Base-by-base conservation (phyloP, 1,284 basidiomycete genomes). In the Coriolopsis trogii region DNA sequence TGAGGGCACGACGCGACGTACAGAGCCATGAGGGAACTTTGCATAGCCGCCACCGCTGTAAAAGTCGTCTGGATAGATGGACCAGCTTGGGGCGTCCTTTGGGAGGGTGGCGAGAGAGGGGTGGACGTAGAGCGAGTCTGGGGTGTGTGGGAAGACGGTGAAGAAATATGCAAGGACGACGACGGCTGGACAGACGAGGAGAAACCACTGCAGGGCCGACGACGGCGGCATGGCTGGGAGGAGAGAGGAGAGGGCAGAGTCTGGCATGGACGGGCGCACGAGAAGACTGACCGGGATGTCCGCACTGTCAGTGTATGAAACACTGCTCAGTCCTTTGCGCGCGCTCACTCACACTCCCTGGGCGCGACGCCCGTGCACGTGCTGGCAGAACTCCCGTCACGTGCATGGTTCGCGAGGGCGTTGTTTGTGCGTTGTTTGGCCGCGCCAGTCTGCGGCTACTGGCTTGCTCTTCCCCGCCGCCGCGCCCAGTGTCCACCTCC, bases 51-150 rank as follows among this genome's bases (percentile, higher is more conserved):
- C 89, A 3, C 81, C 84, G 7, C 75, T 68, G 63, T 80, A 87
- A 61, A 79, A 83, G 55, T 86, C 75, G 46, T 87, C 84, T 1
- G 85, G 82, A 63, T 91, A 91, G 46, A 91, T 78, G 12, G 75
- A 67, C 79, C 85, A 82, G n/a, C 82, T 80, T 15, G 76, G 74
- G 15, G 74, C 75, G 26, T 76, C 67, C 20, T 64, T 62, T 5
- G 85, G 80, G 9, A 89, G 73, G 28, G 76, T 77, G 4, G 82
- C 78, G 15, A 90, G 74, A 3, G 84, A 87, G 3, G 79, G 69
- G 49, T 86, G 73, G 6, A 85, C 67, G 42, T 67, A 60, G 6
- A 81, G 68, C 0, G 76, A 68, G 23, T 69, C 68, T 2, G 84
- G 84, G 0, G 81, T 75, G 49, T 74, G 70, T 2, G 87, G 87